Base-by-base conservation (phyloP, 495 filamentous ascomycete genomes). In the Durotheca rogersii region DNA sequence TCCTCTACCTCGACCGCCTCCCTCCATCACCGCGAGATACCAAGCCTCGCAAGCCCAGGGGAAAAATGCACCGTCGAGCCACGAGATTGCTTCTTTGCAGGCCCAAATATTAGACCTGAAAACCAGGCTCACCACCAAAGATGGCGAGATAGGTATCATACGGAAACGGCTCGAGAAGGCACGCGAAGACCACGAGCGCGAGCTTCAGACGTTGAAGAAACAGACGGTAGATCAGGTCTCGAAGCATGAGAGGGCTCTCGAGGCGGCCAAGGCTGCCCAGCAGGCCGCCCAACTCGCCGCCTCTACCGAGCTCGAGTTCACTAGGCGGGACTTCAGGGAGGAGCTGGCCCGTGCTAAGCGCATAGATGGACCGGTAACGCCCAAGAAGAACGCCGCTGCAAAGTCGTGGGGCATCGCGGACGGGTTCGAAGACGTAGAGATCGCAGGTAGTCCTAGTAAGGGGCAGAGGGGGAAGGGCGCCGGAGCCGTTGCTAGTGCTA, bases 371-470 rank as follows among this genome's bases (percentile, higher is more conserved):
- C 52, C 68, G 0, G 55, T 61, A 0, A 80, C 78, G 1, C 77
- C 78, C 1, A 73, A 70, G 52, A 81, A 77, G 64, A 67, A 67
- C 3, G 50, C 56, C 14, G 35, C 43, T 6, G 61, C 62, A 5
- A 76, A 72, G 46, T 52, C 62, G 0, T 72, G 68, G 67, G 65
- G 68, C 0, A 60, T 75, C 17, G 64, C 71, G 9, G 78, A 81
- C 51, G 78, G 78, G 0, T 81, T 81, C 41, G 75, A 80, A 37
- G 75, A 77, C 32, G 65, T 77, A 15, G 78, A 81, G 58, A 66
- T 78, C 23, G 50, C 68, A 7, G 52, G 46, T 6, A 78, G 74
- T 32, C 74, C 73, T 0, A 71, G 63, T 47, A 73, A 74, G 47
- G 65, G 64, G 1, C 58, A 67, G 30, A 61, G 68, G 38, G 47